phyloP scores from a whole-genome alignment of 306 rosid genomes.

The Prunus davidiana region DNA sequence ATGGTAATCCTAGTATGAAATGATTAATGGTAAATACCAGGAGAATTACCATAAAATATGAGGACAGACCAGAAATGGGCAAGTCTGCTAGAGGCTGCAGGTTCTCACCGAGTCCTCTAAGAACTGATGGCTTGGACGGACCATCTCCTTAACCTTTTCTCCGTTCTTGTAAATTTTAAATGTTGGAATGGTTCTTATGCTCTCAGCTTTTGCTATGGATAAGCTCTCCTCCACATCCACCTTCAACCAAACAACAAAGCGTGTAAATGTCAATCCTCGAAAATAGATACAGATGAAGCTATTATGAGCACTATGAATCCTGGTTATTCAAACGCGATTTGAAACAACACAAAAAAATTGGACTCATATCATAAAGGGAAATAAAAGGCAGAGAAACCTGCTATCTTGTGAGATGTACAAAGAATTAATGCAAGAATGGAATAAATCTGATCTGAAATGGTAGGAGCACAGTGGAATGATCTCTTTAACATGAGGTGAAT shows the following conservation, averaged over 20 bases:
- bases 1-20: constrained; percentile 42
- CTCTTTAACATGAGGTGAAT: neutral
- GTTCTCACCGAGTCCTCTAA: constrained; percentile 74
- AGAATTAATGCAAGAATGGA: neutral
- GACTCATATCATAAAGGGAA: no score
- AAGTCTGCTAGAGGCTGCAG: constrained; percentile 41
- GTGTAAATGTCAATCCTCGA: neutral
- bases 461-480: neutral
- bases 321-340: no score
- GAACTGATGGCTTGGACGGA: constrained; percentile 59
- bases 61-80: constrained; percentile 22
- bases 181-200: constrained; percentile 64
- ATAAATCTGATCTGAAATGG: neutral
- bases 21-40: constrained; percentile 8
- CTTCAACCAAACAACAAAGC: constrained; percentile 28
- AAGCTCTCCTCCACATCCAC: constrained; percentile 76
- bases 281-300: neutral
- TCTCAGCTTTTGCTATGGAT: constrained; percentile 62
- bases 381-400: neutral
- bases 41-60: constrained; percentile 39
- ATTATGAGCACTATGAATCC: neutral
- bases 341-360: no score
- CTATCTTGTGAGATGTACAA: neutral
- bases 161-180: constrained; percentile 83
- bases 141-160: constrained; percentile 74